phyloP scores from a whole-genome alignment of 2,329 filamentous ascomycete genomes.

The Epichloe elymi region DNA sequence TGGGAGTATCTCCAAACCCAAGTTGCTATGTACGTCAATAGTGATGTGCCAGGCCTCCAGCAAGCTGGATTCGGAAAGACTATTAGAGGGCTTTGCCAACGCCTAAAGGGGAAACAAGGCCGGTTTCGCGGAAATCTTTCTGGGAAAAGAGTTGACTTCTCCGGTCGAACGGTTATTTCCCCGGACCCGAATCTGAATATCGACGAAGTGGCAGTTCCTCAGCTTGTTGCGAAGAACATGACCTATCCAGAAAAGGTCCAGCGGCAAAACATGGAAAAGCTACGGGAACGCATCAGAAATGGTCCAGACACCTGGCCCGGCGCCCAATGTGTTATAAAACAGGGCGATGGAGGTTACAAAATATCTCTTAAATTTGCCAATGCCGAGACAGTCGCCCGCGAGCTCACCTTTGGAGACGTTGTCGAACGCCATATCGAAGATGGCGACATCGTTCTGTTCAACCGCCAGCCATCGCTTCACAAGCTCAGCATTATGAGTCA shows the following conservation, averaged over 20 bases:
- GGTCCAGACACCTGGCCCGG: constrained; percentile 75
- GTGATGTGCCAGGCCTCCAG: constrained; percentile 83
- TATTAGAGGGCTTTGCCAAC: constrained; percentile 87
- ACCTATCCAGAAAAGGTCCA: constrained; percentile 89
- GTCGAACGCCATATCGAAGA: constrained; percentile 94
- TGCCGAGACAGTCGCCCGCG: constrained; percentile 54
- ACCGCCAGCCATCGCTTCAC: constrained; percentile 92
- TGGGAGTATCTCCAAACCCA: constrained; percentile 96
- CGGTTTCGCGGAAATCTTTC: constrained; percentile 94
- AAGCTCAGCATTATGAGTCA: constrained; percentile 98
- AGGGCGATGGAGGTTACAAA: constrained; percentile 52
- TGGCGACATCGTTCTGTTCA: constrained; percentile 92
- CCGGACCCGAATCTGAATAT: constrained; percentile 91
- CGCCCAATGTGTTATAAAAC: constrained; percentile 68
- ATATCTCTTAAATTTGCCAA: constrained; percentile 64
- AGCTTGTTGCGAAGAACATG: constrained; percentile 86
- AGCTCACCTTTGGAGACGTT: constrained; percentile 69
- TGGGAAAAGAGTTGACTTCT: constrained; percentile 97
- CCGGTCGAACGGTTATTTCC: constrained; percentile 95
- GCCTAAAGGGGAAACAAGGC: constrained; percentile 92
- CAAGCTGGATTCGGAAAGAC: constrained; percentile 78
- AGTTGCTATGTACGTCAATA: constrained; percentile 96
- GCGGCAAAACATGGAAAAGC: constrained; percentile 70
- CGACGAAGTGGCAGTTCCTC: constrained; percentile 84
- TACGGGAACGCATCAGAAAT: constrained; percentile 60